Percentiles rank a stretch among this genome's conserved stretches.
Conservation (phyloP, 306 rosid genomes). For the Hippophae tibetana region DNA sequence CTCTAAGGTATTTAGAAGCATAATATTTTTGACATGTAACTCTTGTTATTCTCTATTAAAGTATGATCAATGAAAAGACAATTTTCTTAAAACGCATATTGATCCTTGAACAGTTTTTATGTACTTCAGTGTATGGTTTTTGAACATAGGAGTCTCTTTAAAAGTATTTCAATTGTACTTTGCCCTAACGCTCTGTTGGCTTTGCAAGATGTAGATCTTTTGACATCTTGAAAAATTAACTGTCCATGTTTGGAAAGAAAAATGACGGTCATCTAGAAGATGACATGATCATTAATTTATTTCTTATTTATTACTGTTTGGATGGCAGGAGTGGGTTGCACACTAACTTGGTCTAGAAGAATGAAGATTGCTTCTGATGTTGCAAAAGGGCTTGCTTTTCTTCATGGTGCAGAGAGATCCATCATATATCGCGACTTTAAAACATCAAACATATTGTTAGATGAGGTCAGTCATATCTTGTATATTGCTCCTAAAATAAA, state of each 20-base stretch:
- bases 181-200: no score
- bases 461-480: constrained; percentile 49
- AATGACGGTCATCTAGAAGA: background rate
- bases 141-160: no score
- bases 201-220: no score
- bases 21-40: background rate
- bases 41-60: background rate
- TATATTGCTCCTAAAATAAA: background rate
- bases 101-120: no score
- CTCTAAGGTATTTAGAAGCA: background rate
- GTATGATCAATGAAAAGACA: no score
- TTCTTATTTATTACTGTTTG: constrained; percentile 20
- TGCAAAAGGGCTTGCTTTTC: constrained; percentile 98
- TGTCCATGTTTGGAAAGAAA: background rate
- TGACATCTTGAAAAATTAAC: background rate
- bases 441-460: constrained; percentile 90
- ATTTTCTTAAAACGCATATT: no score
- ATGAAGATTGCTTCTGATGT: constrained; percentile 93
- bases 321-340: constrained; percentile 73
- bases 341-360: constrained; percentile 83
- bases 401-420: constrained; percentile 86
- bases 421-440: constrained; percentile 96
- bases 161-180: no score
- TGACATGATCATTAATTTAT: background rate
- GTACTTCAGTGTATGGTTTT: no score